phyloP scores from a whole-genome alignment of 192 early-diverging fungal genomes.

The Linnemannia elongata region DNA sequence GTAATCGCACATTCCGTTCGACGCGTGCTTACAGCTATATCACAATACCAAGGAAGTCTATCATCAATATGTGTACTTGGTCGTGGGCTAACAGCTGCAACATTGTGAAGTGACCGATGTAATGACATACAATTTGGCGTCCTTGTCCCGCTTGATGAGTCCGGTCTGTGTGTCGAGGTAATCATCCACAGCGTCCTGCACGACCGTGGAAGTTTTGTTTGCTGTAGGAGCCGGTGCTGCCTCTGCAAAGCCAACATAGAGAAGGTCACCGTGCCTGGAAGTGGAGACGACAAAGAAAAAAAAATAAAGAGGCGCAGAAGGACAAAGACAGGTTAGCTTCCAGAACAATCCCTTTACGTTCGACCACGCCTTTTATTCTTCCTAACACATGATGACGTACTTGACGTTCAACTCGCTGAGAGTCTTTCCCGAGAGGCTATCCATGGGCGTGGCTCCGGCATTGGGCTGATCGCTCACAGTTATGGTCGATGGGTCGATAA shows the following conservation, averaged over 20 bases:
- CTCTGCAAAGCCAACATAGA: conserved; percentile 62
- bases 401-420: conserved; percentile 51
- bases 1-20: conserved; percentile 93
- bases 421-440: conserved; percentile 45
- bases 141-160: conserved; percentile 82
- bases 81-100: not conserved
- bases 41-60: not conserved
- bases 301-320: not conserved
- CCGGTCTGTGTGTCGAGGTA: conserved; percentile 86
- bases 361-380: not conserved
- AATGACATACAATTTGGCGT: conserved; percentile 81
- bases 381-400: conserved; percentile 28
- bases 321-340: not conserved
- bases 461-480: conserved; percentile 59
- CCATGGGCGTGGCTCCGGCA: conserved; percentile 47
- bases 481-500: conserved; percentile 58
- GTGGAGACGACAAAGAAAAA: not conserved
- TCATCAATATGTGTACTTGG: not conserved
- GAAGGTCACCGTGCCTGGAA: conserved; percentile 67
- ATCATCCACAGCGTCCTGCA: conserved; percentile 85
- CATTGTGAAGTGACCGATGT: not conserved
- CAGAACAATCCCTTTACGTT: not conserved
- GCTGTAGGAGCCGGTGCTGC: conserved; percentile 23
- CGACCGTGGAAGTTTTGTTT: conserved; percentile 27
- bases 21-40: conserved; percentile 83